Conservation (phyloP, 139 green algal species). For the Chara braunii region DNA sequence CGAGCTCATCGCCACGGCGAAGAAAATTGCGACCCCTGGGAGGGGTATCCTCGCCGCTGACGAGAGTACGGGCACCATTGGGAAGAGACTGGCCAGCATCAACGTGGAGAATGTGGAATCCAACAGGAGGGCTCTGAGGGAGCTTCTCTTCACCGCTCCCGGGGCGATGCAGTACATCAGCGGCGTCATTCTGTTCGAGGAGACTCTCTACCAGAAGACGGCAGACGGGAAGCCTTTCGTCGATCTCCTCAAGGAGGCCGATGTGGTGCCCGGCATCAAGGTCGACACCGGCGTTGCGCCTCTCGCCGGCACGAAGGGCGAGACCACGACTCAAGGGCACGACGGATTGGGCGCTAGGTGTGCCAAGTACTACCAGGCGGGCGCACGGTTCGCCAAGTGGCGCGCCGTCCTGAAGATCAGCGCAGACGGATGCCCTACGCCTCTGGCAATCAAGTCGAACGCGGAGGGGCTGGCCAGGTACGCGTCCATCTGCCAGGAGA, state of each 20-base stretch:
- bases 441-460: conserved; percentile 62
- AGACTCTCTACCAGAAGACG: conserved; percentile 93
- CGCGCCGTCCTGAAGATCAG: conserved; percentile 72
- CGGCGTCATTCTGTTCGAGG: conserved; percentile 94
- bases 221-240: conserved; percentile 72
- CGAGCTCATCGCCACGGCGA: too few species aligned
- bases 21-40: conserved; percentile 63
- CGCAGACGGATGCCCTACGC: conserved; percentile 49
- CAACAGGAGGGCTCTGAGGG: conserved; percentile 40
- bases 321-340: conserved; percentile 88
- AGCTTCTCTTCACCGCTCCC: conserved; percentile 32
- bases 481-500: conserved; percentile 74
- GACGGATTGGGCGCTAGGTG: conserved; percentile 80
- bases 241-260: conserved; percentile 70
- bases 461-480: conserved; percentile 81
- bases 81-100: conserved; percentile 84
- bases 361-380: conserved; percentile 93
- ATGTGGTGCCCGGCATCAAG: conserved; percentile 78
- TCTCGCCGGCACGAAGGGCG: conserved; percentile 78
- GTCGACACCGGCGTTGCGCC: conserved; percentile 88
- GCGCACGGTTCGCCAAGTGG: conserved; percentile 96
- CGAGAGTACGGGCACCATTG: conserved; percentile 95
- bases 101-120: conserved; percentile 50
- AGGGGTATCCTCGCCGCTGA: conserved; percentile 92
- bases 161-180: conserved; percentile 66